These are phyloP conservation scores for Cucurbita ficifolia DNA, from an alignment of 306 rosid species.

Conservation along the genomic window DNA sequence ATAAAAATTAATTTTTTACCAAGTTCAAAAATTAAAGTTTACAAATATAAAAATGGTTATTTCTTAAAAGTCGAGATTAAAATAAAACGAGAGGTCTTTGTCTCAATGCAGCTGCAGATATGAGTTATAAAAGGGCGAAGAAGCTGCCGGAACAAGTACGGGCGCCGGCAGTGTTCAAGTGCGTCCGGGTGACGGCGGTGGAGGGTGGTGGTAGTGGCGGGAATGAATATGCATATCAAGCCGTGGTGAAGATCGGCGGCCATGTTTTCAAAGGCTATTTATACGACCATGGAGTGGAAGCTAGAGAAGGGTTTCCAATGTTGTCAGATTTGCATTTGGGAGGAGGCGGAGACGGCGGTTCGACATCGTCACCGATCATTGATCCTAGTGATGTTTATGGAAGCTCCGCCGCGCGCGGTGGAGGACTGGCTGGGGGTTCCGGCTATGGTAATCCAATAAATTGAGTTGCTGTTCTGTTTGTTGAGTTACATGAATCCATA, in stretches of 20 bases:
- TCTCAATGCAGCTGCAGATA: neutral
- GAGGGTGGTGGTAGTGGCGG: neutral
- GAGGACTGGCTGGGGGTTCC: neutral
- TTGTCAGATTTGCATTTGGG: neutral
- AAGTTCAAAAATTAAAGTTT: too few relatives aligned
- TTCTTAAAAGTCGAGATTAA: too few relatives aligned
- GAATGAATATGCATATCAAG: slow-evolving; percentile 1
- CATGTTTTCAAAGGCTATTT: neutral
- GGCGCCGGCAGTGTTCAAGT: slow-evolving; percentile 6
- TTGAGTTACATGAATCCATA: neutral
- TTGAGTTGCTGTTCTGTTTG: neutral
- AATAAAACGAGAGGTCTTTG: too few relatives aligned
- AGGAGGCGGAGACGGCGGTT: neutral
- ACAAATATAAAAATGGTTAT: too few relatives aligned
- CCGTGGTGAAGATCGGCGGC: neutral
- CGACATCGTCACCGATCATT: neutral
- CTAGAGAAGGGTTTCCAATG: neutral
- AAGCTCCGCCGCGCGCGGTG: neutral
- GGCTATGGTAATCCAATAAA: neutral
- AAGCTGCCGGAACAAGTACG: neutral
- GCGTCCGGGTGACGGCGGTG: neutral
- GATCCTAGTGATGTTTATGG: neutral
- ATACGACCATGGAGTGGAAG: slow-evolving; percentile 1
- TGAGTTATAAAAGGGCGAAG: neutral
- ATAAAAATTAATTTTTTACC: too few relatives aligned